These are phyloP conservation scores for Fraxinus nigra DNA, from an alignment of 305 asterid genomes.

Conservation along the genomic window DNA sequence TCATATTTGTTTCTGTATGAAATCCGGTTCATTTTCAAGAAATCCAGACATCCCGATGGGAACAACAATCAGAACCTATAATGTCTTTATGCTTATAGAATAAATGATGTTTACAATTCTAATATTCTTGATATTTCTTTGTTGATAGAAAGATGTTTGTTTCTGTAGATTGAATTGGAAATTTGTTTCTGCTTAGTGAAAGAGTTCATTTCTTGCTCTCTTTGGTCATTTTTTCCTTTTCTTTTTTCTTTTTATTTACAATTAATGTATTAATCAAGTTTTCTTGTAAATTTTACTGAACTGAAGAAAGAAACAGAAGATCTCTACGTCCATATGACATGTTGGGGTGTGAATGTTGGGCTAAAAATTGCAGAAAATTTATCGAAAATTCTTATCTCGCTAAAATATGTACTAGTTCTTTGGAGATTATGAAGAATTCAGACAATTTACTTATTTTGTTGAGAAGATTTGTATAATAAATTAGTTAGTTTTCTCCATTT, in stretches of 20 bases:
- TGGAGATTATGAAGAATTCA: no score
- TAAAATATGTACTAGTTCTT: no score
- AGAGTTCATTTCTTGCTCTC: neutral
- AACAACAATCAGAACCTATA: neutral
- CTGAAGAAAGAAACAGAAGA: neutral
- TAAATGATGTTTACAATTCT: neutral
- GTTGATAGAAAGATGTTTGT: neutral
- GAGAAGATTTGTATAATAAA: no score
- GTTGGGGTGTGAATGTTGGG: no score
- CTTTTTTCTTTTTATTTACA: neutral
- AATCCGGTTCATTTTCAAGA: neutral
- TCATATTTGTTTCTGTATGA: neutral
- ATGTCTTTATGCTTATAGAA: neutral
- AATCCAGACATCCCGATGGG: neutral
- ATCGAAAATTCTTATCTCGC: no score
- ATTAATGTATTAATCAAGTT: no score
- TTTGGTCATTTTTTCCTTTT: neutral
- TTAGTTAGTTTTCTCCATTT: no score
- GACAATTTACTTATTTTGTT: no score
- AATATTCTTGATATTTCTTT: neutral
- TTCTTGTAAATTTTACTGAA: neutral
- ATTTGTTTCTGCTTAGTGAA: neutral
- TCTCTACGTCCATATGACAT: no score
- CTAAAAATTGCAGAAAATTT: no score
- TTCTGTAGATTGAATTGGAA: neutral